Base-by-base conservation (phyloP, 495 filamentous ascomycete species). In the Talaromyces nanjingensis region DNA sequence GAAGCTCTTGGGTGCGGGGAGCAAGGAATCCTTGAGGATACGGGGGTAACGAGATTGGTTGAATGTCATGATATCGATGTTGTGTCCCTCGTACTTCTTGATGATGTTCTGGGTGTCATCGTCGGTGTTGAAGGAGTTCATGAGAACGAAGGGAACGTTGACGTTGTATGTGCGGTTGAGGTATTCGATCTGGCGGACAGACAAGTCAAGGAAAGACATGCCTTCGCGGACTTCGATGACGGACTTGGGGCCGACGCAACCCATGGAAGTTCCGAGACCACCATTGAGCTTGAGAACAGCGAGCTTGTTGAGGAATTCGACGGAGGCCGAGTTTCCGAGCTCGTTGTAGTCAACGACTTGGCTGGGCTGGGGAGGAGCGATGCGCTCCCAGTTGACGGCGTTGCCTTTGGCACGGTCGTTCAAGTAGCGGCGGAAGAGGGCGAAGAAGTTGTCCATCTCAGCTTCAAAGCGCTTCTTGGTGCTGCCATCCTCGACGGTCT, bases 81-180 rank as follows among this genome's bases (percentile, higher is more conserved):
- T 96, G 86, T 99, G 96, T 67, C 94, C 96, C 81, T 99, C 93
- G 81, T 99, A 99, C 83, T 99, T 99, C 88, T 98, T 98, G 81
- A 99, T 99, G 80, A 99, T 99, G 75, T 91, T 94, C 68, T 91
- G 89, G 64, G 94, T 99, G 74, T 99, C 94, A 70, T 93, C 87
- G 77, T 98, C 92, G 73, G 94, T 99, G 85, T 99, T 99, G 89
- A 99, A 99, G 63, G 94, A 98, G 87, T 99, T 99, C 94, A 99
- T 99, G 72, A 99, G 86, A 67, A 99, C 89, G 80, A 99, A 97
- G 49, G 94, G 94, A 22, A 99, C 94, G 75, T 97, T 97, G 77
- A 96, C 91, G 69, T 89, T 86, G 81, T 96, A 98, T 53, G 90
- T 97, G 73, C 92, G 90, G 87, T 99, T 99, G 65, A 99, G 88